phyloP scores from a whole-genome alignment of 2,329 filamentous ascomycete species.

The Botryotinia calthae region DNA sequence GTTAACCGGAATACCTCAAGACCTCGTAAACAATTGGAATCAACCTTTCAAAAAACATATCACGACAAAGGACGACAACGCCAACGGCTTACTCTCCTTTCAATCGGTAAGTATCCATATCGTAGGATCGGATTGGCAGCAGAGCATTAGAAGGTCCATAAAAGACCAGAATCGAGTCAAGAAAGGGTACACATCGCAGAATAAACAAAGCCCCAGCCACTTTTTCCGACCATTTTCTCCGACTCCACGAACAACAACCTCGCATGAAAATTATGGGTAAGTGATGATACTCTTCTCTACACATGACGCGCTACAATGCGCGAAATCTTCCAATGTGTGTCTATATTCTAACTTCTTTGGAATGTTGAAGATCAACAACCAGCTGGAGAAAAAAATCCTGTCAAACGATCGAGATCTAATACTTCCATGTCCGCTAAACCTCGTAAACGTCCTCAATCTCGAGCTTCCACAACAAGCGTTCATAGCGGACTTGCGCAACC shows the following conservation, averaged over 20 bases:
- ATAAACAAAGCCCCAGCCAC: constrained; percentile 34
- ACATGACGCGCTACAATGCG: constrained; percentile 16
- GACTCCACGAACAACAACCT: constrained; percentile 18
- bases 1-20: constrained; percentile 22
- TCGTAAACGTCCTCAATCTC: constrained; percentile 45
- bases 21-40: constrained; percentile 22
- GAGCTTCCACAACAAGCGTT: constrained; percentile 49
- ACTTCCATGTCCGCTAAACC: constrained; percentile 45
- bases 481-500: constrained; percentile 40
- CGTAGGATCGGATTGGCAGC: constrained; percentile 3
- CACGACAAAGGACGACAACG: constrained; percentile 18
- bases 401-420: constrained; percentile 46
- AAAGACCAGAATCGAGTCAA: not conserved
- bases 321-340: constrained; percentile 3
- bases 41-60: constrained; percentile 20
- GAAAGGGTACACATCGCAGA: constrained; percentile 16
- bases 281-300: constrained; percentile 20
- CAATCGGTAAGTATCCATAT: constrained; percentile 10
- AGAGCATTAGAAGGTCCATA: not conserved
- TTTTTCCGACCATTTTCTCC: constrained; percentile 16
- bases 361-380: constrained; percentile 33
- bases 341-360: constrained; percentile 26
- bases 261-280: constrained; percentile 33
- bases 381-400: constrained; percentile 39
- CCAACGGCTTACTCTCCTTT: constrained; percentile 1